Evolutionary conservation across 441 rosid genomes (phyloP), one percentile per base, ranked within the genome.

Genomic region (Geranium incanum): DNA sequence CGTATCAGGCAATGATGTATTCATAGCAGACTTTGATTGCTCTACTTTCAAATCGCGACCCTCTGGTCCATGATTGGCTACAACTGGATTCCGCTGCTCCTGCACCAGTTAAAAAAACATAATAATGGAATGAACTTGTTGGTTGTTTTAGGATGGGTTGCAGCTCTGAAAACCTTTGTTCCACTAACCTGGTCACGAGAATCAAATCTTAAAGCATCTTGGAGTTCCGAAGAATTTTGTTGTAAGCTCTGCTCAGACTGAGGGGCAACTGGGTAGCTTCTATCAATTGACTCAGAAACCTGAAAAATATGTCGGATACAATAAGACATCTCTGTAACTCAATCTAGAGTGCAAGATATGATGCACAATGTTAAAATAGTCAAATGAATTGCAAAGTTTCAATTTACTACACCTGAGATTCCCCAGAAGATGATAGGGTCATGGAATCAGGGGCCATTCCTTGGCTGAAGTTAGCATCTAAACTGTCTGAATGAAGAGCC

Each of bases 181-280:
- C 82, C 83, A 67, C 50, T 74, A 66, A 74, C 83, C 71, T 75
- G 80, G 19, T 85, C 84, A 57, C 63, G 78, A 73, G 75, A 16
- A 69, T 77, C 72, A 77, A 88, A 72, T 69, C 71, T 79, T 52
- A 88, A 67, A n/a, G 85, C 77, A 67, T 84, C 86, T 67, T 37
- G 82, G 77, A 88, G 87, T 37, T 86, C 87, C 66, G 86, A 85
- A 78, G 94, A 84, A 74, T 88, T 77, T 75, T 85, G 90, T 68
- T 82, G 82, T 70, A 88, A 70, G 79, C 71, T 83, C 72, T 83
- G 85, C 72, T 88, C 91, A 13, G 86, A 62, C 7, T 80, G 80
- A 68, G 85, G 68, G 36, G 78, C 71, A 68, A 74, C 81, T 71
- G 81, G 62, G 79, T 86, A 82, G 75, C 80, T 80, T 78, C 86